A percentile compares a stretch with the other conserved stretches of the same genome.
These are phyloP conservation scores for Cyberlindnera mycetangii DNA, from an alignment of 805 yeast genomes.

Conservation along the genomic window DNA sequence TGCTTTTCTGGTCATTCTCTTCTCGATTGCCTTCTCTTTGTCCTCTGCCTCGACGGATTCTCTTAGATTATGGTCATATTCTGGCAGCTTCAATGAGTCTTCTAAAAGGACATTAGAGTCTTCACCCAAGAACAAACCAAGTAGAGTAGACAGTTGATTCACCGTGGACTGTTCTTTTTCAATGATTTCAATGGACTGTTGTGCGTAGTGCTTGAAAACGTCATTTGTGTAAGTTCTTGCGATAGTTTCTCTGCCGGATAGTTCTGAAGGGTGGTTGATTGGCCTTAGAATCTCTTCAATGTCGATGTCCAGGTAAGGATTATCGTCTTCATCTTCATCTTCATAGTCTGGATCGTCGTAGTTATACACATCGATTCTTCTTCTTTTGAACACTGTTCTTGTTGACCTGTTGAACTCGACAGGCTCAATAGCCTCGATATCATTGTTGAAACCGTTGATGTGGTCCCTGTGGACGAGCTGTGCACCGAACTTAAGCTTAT, in stretches of 20 bases:
- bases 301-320: slow-evolving; percentile 48
- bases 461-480: slow-evolving; percentile 43
- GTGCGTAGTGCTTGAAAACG: slow-evolving; percentile 59
- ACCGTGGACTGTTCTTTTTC: slow-evolving; percentile 79
- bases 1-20: slow-evolving; percentile 29
- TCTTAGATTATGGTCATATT: slow-evolving; percentile 43
- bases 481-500: slow-evolving; percentile 51
- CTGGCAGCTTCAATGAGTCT: slow-evolving; percentile 60
- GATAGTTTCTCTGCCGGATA: slow-evolving; percentile 67
- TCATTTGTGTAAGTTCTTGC: slow-evolving; percentile 59
- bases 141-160: slow-evolving; percentile 63
- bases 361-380: slow-evolving; percentile 26
- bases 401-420: slow-evolving; percentile 32
- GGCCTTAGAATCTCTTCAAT: slow-evolving; percentile 68
- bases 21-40: slow-evolving; percentile 23
- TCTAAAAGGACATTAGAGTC: slow-evolving; percentile 69
- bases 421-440: slow-evolving; percentile 20
- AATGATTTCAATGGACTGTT: slow-evolving; percentile 71
- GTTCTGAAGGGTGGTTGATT: slow-evolving; percentile 74
- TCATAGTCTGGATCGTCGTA: slow-evolving; percentile 28
- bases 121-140: slow-evolving; percentile 84
- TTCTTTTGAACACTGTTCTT: slow-evolving; percentile 31
- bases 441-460: slow-evolving; percentile 34
- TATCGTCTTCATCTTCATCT: slow-evolving; percentile 35
- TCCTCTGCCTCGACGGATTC: slow-evolving; percentile 20